Evolutionary conservation across 2,329 filamentous ascomycete species (phyloP).

Genomic region (Phialocephala sp.): DNA sequence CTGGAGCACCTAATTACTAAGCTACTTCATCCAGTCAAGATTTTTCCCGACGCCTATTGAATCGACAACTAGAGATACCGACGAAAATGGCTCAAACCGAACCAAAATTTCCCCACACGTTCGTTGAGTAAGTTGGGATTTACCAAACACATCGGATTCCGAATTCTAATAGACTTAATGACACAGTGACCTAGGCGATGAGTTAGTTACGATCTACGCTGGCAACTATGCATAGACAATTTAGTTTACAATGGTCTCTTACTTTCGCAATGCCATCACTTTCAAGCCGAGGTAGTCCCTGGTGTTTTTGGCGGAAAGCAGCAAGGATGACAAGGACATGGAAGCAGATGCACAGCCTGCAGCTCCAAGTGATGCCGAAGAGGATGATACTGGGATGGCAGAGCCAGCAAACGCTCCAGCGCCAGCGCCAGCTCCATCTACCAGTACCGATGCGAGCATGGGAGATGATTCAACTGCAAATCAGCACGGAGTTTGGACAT

Average conservation of each 20-base stretch:
- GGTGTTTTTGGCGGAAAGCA: slow-evolving; percentile 33
- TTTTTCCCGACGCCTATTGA: neutral
- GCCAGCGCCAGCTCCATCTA: no score
- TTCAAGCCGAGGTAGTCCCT: slow-evolving; percentile 35
- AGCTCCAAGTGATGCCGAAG: no score
- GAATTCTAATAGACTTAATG: neutral
- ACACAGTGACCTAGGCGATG: slow-evolving; percentile 32
- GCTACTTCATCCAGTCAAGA: neutral
- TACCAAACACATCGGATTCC: neutral
- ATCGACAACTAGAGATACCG: neutral
- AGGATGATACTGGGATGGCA: no score
- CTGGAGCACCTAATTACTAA: neutral
- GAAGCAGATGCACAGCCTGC: no score
- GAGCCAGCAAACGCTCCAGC: no score
- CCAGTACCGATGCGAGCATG: no score
- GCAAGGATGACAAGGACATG: no score
- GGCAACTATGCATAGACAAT: slow-evolving; percentile 32
- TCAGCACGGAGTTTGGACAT: no score
- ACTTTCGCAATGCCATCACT: slow-evolving; percentile 33
- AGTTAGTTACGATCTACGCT: slow-evolving; percentile 33
- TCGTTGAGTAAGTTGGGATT: neutral
- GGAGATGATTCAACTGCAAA: no score
- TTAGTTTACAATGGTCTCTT: slow-evolving; percentile 36
- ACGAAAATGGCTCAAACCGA: neutral
- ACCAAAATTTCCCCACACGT: neutral